These are phyloP conservation scores for Sparassis latifolia DNA, from an alignment of 1,284 basidiomycete genomes.

Conservation along the genomic window DNA sequence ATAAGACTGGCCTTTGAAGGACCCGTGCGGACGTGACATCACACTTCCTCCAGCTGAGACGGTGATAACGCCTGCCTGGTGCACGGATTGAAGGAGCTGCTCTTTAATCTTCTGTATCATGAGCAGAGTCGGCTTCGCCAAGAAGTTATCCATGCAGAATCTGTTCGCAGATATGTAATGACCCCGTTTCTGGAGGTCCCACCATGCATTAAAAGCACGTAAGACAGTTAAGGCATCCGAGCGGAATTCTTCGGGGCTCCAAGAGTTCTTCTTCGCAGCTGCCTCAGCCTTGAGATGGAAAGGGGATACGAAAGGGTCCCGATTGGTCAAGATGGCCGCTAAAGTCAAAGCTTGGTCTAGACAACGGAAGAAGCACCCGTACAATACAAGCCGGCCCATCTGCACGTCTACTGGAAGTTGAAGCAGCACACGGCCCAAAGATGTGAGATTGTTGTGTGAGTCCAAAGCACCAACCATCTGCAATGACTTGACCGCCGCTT, in stretches of 20 bases:
- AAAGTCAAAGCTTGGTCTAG: constrained; percentile 86
- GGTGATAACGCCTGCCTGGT: constrained; percentile 77
- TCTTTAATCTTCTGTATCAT: constrained; percentile 83
- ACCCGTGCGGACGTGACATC: constrained; percentile 17
- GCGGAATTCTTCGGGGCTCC: constrained; percentile 75
- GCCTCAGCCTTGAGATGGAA: constrained; percentile 63
- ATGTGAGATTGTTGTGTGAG: constrained; percentile 71
- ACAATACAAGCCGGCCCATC: constrained; percentile 86
- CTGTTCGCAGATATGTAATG: constrained; percentile 61
- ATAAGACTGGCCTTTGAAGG: constrained; percentile 21
- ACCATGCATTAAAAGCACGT: constrained; percentile 83
- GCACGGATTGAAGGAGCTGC: constrained; percentile 75
- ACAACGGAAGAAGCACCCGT: constrained; percentile 92
- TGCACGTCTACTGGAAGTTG: constrained; percentile 89
- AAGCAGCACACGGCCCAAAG: constrained; percentile 83
- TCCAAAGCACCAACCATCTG: constrained; percentile 89
- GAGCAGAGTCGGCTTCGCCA: constrained; percentile 79
- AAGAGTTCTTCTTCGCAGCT: constrained; percentile 70
- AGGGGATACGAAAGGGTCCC: constrained; percentile 88
- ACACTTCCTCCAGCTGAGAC: constrained; percentile 60
- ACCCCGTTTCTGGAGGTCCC: constrained; percentile 58
- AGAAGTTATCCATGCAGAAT: constrained; percentile 86
- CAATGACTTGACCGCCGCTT: constrained; percentile 77
- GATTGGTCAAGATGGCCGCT: constrained; percentile 84
- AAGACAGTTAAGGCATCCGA: constrained; percentile 84